Base-by-base conservation (phyloP, 2,329 filamentous ascomycete genomes). In the Ilyonectria sp. region DNA sequence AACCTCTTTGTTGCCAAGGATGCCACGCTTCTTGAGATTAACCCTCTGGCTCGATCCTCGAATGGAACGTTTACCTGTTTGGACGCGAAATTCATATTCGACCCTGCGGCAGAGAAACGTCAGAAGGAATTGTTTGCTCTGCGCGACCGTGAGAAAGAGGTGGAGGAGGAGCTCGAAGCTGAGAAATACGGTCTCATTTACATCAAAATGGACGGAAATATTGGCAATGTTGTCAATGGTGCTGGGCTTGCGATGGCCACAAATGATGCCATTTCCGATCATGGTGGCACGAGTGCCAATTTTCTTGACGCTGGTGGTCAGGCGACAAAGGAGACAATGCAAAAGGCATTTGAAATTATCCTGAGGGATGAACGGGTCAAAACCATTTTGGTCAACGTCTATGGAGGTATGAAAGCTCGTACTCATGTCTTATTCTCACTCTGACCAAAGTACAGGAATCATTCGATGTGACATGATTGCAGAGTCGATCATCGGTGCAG, bases 191-290 rank as follows among this genome's bases (percentile, higher is more conserved):
- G 93, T 9, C 94, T 97, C 74, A 92, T 95, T 1, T 96, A 94
- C 79, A 86, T 96, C 73, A 91, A 89, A 75, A 79, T 85, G 53
- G 72, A 78, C 2, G 84, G 85, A 8, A 90, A 90, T 71, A 91
- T 97, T 60, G 94, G 93, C 44, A 97, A 93, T 1, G 84, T 96
- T 71, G 93, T 97, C 71, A 97, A 97, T 77, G 94, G 94, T 60
- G 94, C 94, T 0, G 94, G 94, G 1, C 87, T 97, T 1, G 94
- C 94, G 1, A 95, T 97, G 92, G 95, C 95, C 79, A 97, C 94
- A 0, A 90, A 95, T 68, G 94, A 97, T 78, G 92, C 92, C 0
- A 87, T 97, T 5, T 85, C 87, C 2, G 82, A 89, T 21, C 87
- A 89, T 62, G 91, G 91, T 29, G 92, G 93, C 6, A 81, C 85